These are phyloP conservation scores for Nemania serpens DNA, from an alignment of 2,329 filamentous ascomycete genomes.

Conservation along the genomic window DNA sequence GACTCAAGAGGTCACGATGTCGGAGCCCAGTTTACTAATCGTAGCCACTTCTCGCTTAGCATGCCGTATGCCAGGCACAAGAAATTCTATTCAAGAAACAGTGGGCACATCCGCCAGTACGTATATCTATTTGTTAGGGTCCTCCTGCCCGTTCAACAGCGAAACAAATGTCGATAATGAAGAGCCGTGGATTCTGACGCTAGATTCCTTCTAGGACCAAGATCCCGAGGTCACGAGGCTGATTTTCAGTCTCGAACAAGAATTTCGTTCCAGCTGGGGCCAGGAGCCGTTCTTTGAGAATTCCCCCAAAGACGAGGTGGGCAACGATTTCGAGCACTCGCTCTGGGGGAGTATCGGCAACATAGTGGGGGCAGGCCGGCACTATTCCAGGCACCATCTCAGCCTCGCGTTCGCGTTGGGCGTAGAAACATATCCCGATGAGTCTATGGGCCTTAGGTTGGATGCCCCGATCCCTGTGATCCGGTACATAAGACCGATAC, in stretches of 20 bases:
- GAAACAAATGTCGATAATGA: background rate
- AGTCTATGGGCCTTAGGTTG: accelerated
- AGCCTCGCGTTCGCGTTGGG: conserved; percentile 10
- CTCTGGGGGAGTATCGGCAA: conserved; percentile 26
- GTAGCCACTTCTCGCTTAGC: conserved; percentile 19
- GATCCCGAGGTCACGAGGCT: background rate
- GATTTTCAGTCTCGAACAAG: conserved; percentile 2
- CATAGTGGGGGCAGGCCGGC: background rate
- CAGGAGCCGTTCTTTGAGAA: conserved; percentile 24
- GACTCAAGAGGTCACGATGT: background rate
- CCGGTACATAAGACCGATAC: conserved; percentile 20
- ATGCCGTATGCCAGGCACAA: conserved; percentile 25
- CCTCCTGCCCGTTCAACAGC: background rate
- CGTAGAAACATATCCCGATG: conserved; percentile 15
- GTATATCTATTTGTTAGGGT: background rate
- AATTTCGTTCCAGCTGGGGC: background rate
- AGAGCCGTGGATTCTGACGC: background rate
- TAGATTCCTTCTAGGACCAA: conserved; percentile 5
- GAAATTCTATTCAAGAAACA: background rate
- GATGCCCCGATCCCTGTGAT: conserved; percentile 5
- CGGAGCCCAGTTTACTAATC: background rate
- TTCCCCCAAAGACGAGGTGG: conserved; percentile 11
- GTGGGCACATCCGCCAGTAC: background rate
- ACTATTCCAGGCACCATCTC: background rate
- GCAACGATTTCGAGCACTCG: conserved; percentile 27